Evolutionary conservation across 2,329 filamentous ascomycete species (phyloP), one percentile per base, ranked within the genome.

Genomic region (Rasamsonia emersonii): DNA sequence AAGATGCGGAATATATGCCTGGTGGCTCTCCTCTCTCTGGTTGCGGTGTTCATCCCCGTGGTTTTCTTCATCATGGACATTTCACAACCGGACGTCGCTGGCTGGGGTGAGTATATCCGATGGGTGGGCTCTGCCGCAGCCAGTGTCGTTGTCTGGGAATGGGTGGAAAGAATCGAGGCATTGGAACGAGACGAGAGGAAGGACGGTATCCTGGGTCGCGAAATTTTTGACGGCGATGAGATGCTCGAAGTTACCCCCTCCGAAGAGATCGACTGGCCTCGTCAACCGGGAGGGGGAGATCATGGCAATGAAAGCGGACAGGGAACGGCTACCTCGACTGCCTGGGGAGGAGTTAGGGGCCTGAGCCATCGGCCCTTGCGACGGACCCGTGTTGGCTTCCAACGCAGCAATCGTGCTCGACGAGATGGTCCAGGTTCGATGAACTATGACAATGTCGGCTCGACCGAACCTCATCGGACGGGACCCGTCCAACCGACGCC

Each of bases 121-220:
- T 95, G 88, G 88, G 88, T 94, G n/a, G 88, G 88, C 28, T 86
- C 86, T 1, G 86, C 88, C 0, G 86, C 86, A 1, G 88, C 88
- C 17, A 93, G 86, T 59, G 88, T 94, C n/a, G 84, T 94, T 14
- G 88, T 95, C 2, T 95, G 88, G 88, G 88, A 95, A 58, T 95
- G 88, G 88, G 88, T 95, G 3, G 88, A 95, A 58, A 75, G 88
- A 16, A 95, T 95, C 29, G 88, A 95, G 56, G 85, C 86, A 0
- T 60, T 94, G 39, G 88, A 95, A 62, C 76, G 88, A 44, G 86
- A 94, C 56, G 86, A 94, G 55, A 86, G 88, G 59, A 93, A 93
- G 59, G 86, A 93, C 46, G 88, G 88, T 1, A 93, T 95, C 34
- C 63, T 95, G 1, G 88, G 88, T 3, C 71, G 88, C 41, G 88